phyloP scores from a whole-genome alignment of 2,329 filamentous ascomycete species.

The Neonectria magnoliae region DNA sequence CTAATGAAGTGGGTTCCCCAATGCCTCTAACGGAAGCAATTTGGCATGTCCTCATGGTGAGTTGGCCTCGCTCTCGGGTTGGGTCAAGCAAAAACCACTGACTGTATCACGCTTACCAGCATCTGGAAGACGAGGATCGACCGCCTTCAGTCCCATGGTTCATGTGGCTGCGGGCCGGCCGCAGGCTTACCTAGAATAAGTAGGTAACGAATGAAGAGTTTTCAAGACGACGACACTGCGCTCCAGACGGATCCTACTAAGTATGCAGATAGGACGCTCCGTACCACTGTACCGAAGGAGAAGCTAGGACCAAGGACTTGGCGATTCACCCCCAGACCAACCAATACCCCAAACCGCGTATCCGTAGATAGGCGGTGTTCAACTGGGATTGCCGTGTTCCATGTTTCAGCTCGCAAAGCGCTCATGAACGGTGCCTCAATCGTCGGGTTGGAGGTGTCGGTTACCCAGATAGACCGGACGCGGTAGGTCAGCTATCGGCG shows the following conservation, averaged over 20 bases:
- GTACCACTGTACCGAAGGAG: too few species aligned
- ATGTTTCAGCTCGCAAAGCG: conserved; percentile 6
- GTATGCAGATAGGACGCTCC: not conserved
- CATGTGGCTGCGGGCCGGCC: not conserved
- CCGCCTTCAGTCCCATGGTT: conserved; percentile 5
- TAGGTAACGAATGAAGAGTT: conserved; percentile 8
- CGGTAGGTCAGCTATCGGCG: conserved; percentile 15
- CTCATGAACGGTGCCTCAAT: not conserved
- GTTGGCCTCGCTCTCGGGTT: conserved; percentile 34
- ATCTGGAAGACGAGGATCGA: conserved; percentile 17
- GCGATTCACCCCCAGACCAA: not conserved
- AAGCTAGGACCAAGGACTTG: not conserved
- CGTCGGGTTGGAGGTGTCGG: not conserved
- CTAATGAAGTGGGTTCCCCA: conserved; percentile 18
- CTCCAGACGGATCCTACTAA: not conserved
- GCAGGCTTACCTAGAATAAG: not conserved
- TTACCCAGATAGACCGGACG: not conserved
- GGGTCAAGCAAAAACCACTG: conserved; percentile 1
- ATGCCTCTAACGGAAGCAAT: conserved; percentile 12
- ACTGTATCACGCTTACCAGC: conserved; percentile 15
- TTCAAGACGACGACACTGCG: conserved; percentile 7
- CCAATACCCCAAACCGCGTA: not conserved
- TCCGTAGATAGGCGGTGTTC: conserved; percentile 1
- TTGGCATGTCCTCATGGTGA: conserved; percentile 20
- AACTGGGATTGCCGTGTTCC: not conserved